Percentiles rank a stretch among this genome's conserved stretches.
Evolutionary conservation across 164 flowering plant species (phyloP).

Genomic region (Berberis vulgaris): DNA sequence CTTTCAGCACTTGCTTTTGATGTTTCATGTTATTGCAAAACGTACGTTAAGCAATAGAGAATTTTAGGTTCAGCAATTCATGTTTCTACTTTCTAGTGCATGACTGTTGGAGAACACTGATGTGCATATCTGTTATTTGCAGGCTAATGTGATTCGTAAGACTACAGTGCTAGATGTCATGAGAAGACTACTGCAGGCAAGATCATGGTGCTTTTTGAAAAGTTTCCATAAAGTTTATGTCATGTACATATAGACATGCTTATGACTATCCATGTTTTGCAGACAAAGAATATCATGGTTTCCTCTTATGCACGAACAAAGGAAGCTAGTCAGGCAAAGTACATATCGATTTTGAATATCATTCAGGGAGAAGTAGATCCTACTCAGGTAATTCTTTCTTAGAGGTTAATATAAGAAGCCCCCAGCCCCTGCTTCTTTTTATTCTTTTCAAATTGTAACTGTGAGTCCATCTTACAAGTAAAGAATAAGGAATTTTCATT

Average conservation of each 20-base stretch:
- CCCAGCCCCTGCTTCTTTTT: too few species aligned
- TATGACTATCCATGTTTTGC: conserved; percentile 30
- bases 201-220: conserved; percentile 10
- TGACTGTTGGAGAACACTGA: conserved; percentile 6
- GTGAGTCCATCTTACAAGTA: too few species aligned
- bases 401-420: too few species aligned
- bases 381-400: conserved; percentile 59
- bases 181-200: conserved; percentile 99
- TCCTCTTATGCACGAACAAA: conserved; percentile 96
- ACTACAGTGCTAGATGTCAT: conserved; percentile 99
- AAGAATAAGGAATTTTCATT: too few species aligned
- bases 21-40: not conserved
- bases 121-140: conserved; percentile 21
- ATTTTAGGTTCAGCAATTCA: not conserved
- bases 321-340: conserved; percentile 98
- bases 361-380: conserved; percentile 99
- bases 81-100: not conserved
- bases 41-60: not conserved
- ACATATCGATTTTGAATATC: conserved; percentile 94
- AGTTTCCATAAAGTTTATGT: not conserved
- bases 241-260: conserved; percentile 5
- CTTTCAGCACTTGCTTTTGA: not conserved
- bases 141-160: conserved; percentile 98
- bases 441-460: too few species aligned
- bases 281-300: conserved; percentile 98